Percentiles rank a stretch among this genome's conserved stretches.
These are phyloP conservation scores for Phaeotremella skinneri DNA, from an alignment of 768 basidiomycete species.

Conservation along the genomic window DNA sequence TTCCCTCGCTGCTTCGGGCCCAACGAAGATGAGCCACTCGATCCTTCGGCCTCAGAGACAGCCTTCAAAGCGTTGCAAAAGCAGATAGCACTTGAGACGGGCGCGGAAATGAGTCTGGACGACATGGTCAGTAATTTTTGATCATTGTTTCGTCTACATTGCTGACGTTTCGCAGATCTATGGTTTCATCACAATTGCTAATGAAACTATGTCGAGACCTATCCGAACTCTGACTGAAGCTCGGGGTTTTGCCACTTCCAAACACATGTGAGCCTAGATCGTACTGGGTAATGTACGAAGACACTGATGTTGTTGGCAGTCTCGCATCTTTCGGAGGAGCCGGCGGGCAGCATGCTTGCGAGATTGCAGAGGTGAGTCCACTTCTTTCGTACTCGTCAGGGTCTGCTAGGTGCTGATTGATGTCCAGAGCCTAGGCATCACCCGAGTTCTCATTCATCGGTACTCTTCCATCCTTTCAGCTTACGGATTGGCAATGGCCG, in stretches of 20 bases:
- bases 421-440: constrained; percentile 10
- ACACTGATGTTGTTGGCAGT: constrained; percentile 19
- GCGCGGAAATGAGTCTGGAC: constrained; percentile 65
- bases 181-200: constrained; percentile 94
- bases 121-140: constrained; percentile 59
- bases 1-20: constrained; percentile 95
- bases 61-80: constrained; percentile 67
- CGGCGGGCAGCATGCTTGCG: constrained; percentile 48
- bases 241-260: constrained; percentile 74
- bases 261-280: constrained; percentile 60
- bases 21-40: constrained; percentile 78
- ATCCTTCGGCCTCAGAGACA: constrained; percentile 64
- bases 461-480: constrained; percentile 92
- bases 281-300: not conserved
- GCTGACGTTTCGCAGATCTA: constrained; percentile 3
- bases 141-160: not conserved
- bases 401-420: not conserved
- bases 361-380: constrained; percentile 36
- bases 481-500: constrained; percentile 69
- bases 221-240: constrained; percentile 90
- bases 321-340: constrained; percentile 51
- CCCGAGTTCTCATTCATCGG: constrained; percentile 50
- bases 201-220: constrained; percentile 93
- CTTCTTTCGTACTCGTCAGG: not conserved
- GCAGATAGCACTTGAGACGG: constrained; percentile 63